Percentiles rank a stretch among this genome's conserved stretches.
Conservation (phyloP, 2,329 filamentous ascomycete genomes). For the Malbranchea zuffiana region DNA sequence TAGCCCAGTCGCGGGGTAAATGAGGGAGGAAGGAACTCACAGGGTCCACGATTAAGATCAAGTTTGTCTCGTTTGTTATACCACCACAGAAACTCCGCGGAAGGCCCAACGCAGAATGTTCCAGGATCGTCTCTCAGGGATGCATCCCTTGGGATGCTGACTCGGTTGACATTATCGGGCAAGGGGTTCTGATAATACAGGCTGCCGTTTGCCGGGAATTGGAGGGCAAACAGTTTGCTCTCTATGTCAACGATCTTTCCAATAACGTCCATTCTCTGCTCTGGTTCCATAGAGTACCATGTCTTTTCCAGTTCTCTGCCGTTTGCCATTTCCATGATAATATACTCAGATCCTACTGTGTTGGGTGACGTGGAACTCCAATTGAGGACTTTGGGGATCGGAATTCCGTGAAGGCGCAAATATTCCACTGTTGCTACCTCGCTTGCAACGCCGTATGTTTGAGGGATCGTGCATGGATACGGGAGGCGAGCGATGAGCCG, state of each 20-base stretch:
- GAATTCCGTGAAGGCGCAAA: conserved; percentile 20
- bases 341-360: conserved; percentile 22
- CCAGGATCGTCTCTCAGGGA: background rate
- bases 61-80: conserved; percentile 10
- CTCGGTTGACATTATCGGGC: background rate
- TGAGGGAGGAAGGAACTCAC: conserved; percentile 14
- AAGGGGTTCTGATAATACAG: conserved; percentile 12
- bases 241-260: conserved; percentile 15
- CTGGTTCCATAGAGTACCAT: conserved; percentile 16
- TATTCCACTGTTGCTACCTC: conserved; percentile 28
- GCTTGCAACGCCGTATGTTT: conserved; percentile 21
- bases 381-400: conserved; percentile 19
- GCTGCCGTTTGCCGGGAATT: conserved; percentile 16
- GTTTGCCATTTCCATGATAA: conserved; percentile 23
- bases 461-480: conserved; percentile 22
- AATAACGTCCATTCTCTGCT: conserved; percentile 18
- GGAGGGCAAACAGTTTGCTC: conserved; percentile 15
- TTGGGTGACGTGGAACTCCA: conserved; percentile 17
- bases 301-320: conserved; percentile 17
- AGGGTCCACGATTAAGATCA: conserved; percentile 13
- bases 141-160: conserved; percentile 1
- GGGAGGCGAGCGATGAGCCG: conserved; percentile 25
- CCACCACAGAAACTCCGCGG: conserved; percentile 15
- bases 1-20: too few species aligned
- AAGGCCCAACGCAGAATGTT: conserved; percentile 16